phyloP scores from a whole-genome alignment of 768 basidiomycete species.

The Mrakia hoshinonis region DNA sequence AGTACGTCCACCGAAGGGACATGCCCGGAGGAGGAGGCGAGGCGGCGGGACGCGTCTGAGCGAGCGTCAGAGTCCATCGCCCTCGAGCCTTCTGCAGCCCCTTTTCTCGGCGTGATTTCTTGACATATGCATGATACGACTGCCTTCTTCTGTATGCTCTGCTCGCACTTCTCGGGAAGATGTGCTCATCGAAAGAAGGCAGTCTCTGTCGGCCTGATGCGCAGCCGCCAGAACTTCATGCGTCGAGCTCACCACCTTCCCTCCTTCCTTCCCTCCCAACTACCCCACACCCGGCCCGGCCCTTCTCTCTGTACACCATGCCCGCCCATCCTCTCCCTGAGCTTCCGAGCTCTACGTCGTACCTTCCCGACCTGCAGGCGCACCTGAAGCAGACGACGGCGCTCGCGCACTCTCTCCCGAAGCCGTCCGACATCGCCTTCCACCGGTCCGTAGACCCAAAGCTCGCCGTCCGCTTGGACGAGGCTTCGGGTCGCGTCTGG shows the following conservation, averaged over 20 bases:
- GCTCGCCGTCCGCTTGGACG: constrained; percentile 63
- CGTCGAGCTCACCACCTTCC: not conserved
- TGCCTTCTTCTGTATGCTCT: too few relatives aligned
- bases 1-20: constrained; percentile 1
- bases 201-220: too few relatives aligned
- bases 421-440: constrained; percentile 68
- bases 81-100: too few relatives aligned
- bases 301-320: not conserved
- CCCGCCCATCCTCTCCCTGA: not conserved
- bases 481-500: constrained; percentile 58
- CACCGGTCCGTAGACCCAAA: constrained; percentile 73
- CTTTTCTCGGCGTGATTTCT: not conserved
- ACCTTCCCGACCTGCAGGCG: constrained; percentile 35
- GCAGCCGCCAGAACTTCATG: too few relatives aligned
- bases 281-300: not conserved
- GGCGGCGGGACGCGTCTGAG: not conserved
- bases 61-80: too few relatives aligned
- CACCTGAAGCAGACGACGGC: constrained; percentile 38
- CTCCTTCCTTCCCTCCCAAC: not conserved
- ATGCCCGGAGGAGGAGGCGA: not conserved
- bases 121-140: not conserved
- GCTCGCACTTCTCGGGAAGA: too few relatives aligned
- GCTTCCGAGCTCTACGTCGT: constrained; percentile 7
- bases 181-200: too few relatives aligned
- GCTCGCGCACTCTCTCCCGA: constrained; percentile 38